Evolutionary conservation across 768 basidiomycete genomes (phyloP).

Genomic region (Favolaschia claudopus): DNA sequence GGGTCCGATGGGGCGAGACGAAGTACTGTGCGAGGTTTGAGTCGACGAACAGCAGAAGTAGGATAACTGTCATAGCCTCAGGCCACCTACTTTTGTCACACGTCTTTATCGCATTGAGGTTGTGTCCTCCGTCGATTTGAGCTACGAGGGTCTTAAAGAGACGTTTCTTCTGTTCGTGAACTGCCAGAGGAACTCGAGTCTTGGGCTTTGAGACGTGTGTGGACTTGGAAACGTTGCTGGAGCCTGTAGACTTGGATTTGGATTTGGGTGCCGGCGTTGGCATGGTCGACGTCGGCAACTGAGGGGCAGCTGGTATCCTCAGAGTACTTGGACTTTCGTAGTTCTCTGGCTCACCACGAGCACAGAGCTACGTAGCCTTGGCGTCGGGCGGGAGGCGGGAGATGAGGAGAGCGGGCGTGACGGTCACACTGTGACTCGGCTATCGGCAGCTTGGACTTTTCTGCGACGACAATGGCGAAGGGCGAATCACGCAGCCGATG

Average conservation of each 20-base stretch:
- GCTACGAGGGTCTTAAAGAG: constrained; percentile 83
- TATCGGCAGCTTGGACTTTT: too few species aligned
- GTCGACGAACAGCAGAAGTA: too few species aligned
- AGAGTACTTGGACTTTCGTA: too few species aligned
- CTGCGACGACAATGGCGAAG: too few species aligned
- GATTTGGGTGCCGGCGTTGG: constrained; percentile 15
- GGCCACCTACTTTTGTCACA: constrained; percentile 83
- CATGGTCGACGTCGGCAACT: too few species aligned
- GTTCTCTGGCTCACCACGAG: too few species aligned
- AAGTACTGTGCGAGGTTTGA: constrained; percentile 64
- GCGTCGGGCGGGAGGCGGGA: too few species aligned
- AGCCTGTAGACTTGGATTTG: background rate
- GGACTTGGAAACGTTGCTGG: constrained; percentile 5
- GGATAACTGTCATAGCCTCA: constrained; percentile 1
- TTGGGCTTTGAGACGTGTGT: constrained; percentile 16
- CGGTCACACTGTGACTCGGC: too few species aligned
- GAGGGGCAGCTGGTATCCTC: too few species aligned
- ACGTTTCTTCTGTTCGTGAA: constrained; percentile 54
- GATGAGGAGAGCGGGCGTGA: too few species aligned
- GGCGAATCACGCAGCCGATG: too few species aligned
- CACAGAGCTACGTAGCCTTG: too few species aligned
- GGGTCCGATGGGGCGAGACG: constrained; percentile 67
- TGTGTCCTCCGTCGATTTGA: constrained; percentile 91
- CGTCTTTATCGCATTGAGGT: constrained; percentile 86
- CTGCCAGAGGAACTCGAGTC: constrained; percentile 31